Evolutionary conservation across 2,329 filamentous ascomycete genomes (phyloP).

Genomic region (Chrysoporthe cubensis): DNA sequence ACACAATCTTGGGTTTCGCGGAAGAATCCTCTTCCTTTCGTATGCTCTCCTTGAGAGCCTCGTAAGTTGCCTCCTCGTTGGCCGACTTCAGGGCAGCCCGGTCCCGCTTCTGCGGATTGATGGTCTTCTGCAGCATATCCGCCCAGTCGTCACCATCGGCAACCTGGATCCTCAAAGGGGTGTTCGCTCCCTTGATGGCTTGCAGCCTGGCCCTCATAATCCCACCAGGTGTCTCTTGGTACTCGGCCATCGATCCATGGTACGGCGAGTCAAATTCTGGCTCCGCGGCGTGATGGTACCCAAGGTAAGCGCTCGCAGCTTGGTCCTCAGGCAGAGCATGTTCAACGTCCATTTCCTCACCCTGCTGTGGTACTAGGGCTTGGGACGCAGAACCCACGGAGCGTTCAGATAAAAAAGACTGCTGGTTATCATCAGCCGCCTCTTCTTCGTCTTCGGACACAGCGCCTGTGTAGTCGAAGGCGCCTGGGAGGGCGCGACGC

Average conservation of each 20-base stretch:
- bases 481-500: conserved; percentile 69
- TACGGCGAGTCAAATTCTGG: conserved; percentile 59
- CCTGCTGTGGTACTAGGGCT: conserved; percentile 60
- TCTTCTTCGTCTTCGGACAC: conserved; percentile 59
- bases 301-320: conserved; percentile 76
- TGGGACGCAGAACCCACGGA: conserved; percentile 79
- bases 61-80: conserved; percentile 64
- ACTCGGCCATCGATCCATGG: conserved; percentile 49
- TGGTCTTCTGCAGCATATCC: conserved; percentile 89
- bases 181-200: conserved; percentile 62
- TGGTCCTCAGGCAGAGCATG: conserved; percentile 74
- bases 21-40: conserved; percentile 37
- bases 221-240: conserved; percentile 60
- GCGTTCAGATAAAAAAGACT: conserved; percentile 93
- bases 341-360: conserved; percentile 73
- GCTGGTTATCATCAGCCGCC: conserved; percentile 50
- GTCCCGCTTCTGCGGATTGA: conserved; percentile 92
- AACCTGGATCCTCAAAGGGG: conserved; percentile 63
- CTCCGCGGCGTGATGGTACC: conserved; percentile 78
- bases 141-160: conserved; percentile 85
- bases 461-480: conserved; percentile 70
- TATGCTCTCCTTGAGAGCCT: conserved; percentile 40
- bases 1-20: conserved; percentile 40
- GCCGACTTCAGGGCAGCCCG: conserved; percentile 69
- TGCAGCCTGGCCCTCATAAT: conserved; percentile 67